These are phyloP conservation scores for Ulmus americana DNA, from an alignment of 331 rosid genomes.

Conservation along the genomic window DNA sequence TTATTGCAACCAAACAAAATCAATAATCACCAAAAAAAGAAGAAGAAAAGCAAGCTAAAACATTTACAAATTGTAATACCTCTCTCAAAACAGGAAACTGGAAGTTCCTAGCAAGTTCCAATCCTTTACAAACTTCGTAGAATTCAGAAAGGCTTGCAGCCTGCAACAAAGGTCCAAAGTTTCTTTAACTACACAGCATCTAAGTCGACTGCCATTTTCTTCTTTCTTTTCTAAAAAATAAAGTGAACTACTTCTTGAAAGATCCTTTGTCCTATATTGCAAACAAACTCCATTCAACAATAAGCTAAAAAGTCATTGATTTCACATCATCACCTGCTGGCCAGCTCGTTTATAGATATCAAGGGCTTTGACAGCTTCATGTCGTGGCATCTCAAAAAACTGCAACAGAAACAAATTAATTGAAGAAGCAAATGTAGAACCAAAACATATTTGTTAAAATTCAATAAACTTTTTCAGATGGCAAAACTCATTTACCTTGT, in stretches of 20 bases:
- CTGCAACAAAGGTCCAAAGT: slow-evolving; percentile 39
- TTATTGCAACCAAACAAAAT: too few species aligned
- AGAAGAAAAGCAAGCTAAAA: slow-evolving; percentile 17
- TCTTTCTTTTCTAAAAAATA: background rate
- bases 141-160: slow-evolving; percentile 83
- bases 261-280: background rate
- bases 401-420: slow-evolving; percentile 26
- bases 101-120: slow-evolving; percentile 97
- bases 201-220: slow-evolving; percentile 13
- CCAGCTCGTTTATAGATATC: slow-evolving; percentile 96
- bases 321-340: slow-evolving; percentile 64
- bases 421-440: slow-evolving; percentile 10
- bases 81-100: slow-evolving; percentile 97
- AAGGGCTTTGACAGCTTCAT: slow-evolving; percentile 89
- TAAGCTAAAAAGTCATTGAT: background rate
- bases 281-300: background rate
- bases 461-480: slow-evolving; percentile 5
- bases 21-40: background rate
- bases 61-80: slow-evolving; percentile 35
- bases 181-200: slow-evolving; percentile 12
- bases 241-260: background rate
- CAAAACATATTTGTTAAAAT: background rate
- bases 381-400: slow-evolving; percentile 99
- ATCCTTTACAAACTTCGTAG: slow-evolving; percentile 84
- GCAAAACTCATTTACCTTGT: slow-evolving; percentile 55